phyloP scores from a whole-genome alignment of 116 monocot species.

The Trichopus zeylanicus region DNA sequence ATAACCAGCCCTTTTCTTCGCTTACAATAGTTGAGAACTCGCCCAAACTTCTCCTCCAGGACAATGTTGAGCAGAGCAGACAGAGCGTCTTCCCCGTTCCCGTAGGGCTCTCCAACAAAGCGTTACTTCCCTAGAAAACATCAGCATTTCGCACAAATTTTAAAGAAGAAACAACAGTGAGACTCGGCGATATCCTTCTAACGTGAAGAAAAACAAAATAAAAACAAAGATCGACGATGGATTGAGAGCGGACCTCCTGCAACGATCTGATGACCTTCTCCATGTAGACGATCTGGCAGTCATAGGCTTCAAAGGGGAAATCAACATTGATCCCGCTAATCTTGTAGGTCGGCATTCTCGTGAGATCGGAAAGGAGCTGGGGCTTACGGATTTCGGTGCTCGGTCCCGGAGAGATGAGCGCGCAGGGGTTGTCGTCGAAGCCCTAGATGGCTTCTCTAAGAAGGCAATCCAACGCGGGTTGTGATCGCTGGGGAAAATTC shows the following conservation, averaged over 20 bases:
- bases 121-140: conserved; percentile 52
- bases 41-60: conserved; percentile 82
- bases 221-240: neutral
- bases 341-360: conserved; percentile 71
- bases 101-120: conserved; percentile 91
- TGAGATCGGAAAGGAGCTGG: neutral
- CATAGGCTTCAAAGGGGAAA: conserved; percentile 95
- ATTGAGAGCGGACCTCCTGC: conserved; percentile 44
- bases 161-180: no score
- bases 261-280: conserved; percentile 90
- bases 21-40: conserved; percentile 26
- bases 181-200: no score
- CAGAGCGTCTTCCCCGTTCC: conserved; percentile 95
- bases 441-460: neutral
- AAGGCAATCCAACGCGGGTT: neutral
- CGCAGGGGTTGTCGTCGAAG: no score
- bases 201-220: no score
- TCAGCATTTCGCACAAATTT: neutral
- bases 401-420: no score
- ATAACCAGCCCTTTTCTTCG: conserved; percentile 1
- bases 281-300: conserved; percentile 95
- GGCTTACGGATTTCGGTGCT: no score
- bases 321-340: conserved; percentile 90
- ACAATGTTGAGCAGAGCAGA: conserved; percentile 77
- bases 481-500: neutral